Conservation (phyloP, 1,139 yeast species). For the Blastobotrys persicus region DNA sequence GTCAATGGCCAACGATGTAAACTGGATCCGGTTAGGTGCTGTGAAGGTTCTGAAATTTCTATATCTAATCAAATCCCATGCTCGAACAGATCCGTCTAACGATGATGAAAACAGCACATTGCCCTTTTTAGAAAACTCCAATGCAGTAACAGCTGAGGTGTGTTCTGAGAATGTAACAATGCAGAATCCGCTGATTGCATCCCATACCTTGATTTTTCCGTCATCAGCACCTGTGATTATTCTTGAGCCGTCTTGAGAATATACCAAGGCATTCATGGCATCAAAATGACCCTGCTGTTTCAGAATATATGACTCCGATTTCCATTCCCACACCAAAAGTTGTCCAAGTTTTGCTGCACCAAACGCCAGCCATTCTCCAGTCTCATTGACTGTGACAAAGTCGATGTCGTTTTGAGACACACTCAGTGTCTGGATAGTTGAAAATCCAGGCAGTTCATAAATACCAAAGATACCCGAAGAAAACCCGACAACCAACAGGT, state of each 20-base stretch:
- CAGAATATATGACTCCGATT: constrained; percentile 88
- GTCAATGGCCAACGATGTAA: constrained; percentile 87
- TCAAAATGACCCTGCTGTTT: constrained; percentile 98
- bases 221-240: constrained; percentile 95
- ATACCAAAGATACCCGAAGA: constrained; percentile 86
- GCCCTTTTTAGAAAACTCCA: constrained; percentile 82
- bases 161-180: constrained; percentile 90
- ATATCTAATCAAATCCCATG: constrained; percentile 92
- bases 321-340: constrained; percentile 96
- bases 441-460: constrained; percentile 81
- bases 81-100: constrained; percentile 93
- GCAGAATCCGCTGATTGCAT: constrained; percentile 87
- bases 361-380: constrained; percentile 97
- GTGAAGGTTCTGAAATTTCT: constrained; percentile 94
- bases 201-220: constrained; percentile 97
- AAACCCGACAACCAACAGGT: constrained; percentile 84
- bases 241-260: constrained; percentile 93
- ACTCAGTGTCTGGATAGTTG: constrained; percentile 76
- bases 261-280: constrained; percentile 74
- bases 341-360: constrained; percentile 94
- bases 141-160: constrained; percentile 81
- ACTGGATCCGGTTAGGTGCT: constrained; percentile 84
- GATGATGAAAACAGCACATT: constrained; percentile 89
- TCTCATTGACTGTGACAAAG: constrained; percentile 69
- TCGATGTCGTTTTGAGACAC: constrained; percentile 92